A percentile compares a stretch with the other conserved stretches of the same genome.
Conservation (phyloP, 1,284 basidiomycete species). For the Leccinum cinnamomeum region DNA sequence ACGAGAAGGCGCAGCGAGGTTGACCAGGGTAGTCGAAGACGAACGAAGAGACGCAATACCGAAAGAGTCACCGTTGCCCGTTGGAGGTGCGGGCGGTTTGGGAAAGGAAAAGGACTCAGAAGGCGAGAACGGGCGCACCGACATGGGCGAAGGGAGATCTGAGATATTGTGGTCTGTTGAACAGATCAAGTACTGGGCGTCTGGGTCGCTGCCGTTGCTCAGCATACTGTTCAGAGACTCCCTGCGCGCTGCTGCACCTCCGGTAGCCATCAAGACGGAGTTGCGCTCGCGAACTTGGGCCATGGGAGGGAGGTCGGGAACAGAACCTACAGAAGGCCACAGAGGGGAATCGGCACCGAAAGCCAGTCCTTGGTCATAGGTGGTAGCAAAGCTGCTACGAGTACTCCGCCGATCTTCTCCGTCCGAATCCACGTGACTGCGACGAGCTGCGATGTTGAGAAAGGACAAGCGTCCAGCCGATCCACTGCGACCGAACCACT, state of each 20-base stretch:
- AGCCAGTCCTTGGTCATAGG: constrained; percentile 38
- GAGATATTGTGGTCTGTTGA: constrained; percentile 21
- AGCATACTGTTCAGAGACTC: constrained; percentile 42
- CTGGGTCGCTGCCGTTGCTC: constrained; percentile 33
- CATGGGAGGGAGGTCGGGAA: constrained; percentile 44
- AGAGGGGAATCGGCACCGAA: constrained; percentile 17
- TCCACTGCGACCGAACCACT: constrained; percentile 23
- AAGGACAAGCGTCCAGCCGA: constrained; percentile 7
- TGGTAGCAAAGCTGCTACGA: constrained; percentile 49
- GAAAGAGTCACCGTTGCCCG: constrained; percentile 4
- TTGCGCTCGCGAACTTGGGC: constrained; percentile 44
- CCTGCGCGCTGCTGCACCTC: constrained; percentile 27
- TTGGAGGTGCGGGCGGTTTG: constrained; percentile 47
- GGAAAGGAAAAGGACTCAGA: constrained; percentile 67
- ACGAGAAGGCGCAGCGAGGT: constrained; percentile 19
- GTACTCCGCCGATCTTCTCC: constrained; percentile 24
- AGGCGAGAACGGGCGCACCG: constrained; percentile 61
- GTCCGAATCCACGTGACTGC: constrained; percentile 1
- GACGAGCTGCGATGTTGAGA: constrained; percentile 1
- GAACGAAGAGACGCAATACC: constrained; percentile 13
- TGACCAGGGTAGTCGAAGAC: constrained; percentile 23
- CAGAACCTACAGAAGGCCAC: constrained; percentile 9
- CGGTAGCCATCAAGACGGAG: constrained; percentile 20
- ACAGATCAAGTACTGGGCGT: constrained; percentile 42
- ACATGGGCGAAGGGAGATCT: constrained; percentile 47